These are phyloP conservation scores for Macrolepiota albuminosa DNA, from an alignment of 768 basidiomycete genomes.

Conservation along the genomic window DNA sequence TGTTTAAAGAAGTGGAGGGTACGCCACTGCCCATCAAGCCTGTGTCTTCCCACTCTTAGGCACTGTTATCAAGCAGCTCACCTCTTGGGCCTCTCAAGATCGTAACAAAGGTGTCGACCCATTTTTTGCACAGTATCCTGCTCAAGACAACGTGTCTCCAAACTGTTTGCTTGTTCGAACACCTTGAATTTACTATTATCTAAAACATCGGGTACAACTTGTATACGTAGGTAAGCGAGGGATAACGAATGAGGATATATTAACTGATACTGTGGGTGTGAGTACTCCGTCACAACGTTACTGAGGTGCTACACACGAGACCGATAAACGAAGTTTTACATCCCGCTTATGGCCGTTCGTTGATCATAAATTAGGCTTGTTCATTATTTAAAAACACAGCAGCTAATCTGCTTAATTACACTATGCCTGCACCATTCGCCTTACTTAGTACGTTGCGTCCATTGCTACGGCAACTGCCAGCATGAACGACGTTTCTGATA, in stretches of 20 bases:
- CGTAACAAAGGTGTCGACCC: neutral
- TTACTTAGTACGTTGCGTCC: neutral
- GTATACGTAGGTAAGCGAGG: no score
- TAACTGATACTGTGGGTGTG: no score
- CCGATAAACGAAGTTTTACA: no score
- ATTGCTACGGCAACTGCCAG: neutral
- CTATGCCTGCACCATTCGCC: conserved; percentile 9
- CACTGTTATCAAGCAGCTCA: neutral
- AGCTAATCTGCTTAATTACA: no score
- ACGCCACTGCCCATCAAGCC: neutral
- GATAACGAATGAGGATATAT: no score
- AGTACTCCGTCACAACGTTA: no score
- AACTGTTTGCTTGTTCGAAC: neutral
- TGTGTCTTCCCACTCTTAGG: neutral
- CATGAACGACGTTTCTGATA: neutral
- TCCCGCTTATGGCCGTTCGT: no score
- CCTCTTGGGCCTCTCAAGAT: neutral
- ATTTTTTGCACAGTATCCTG: neutral
- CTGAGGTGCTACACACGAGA: no score
- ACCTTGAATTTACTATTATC: neutral
- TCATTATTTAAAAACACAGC: no score
- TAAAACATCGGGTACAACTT: no score
- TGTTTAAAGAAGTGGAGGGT: conserved; percentile 10
- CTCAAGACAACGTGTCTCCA: neutral
- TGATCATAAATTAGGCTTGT: no score